A percentile compares a stretch with the other conserved stretches of the same genome.
These are phyloP conservation scores for Marsdenia floribunda DNA, from an alignment of 257 asterid genomes.

Conservation along the genomic window DNA sequence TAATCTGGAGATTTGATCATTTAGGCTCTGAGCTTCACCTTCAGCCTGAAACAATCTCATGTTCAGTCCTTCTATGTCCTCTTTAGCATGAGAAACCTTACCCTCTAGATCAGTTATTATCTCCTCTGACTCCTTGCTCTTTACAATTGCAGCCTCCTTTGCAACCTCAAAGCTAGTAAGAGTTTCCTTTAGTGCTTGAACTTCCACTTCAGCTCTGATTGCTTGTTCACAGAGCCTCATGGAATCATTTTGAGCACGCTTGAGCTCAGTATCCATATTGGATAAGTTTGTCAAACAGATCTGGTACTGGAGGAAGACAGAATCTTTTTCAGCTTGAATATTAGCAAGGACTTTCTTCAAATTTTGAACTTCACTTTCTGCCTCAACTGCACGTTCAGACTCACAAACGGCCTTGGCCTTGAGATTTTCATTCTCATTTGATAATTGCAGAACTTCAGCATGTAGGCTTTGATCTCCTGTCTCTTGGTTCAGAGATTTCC, in stretches of 20 bases:
- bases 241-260: constrained; percentile 53
- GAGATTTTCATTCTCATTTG: constrained; percentile 39
- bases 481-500: constrained; percentile 15
- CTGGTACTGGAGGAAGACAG: constrained; percentile 52
- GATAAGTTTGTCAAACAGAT: constrained; percentile 54
- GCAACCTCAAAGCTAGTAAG: constrained; percentile 57
- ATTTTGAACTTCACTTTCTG: constrained; percentile 55
- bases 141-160: constrained; percentile 41
- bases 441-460: constrained; percentile 31
- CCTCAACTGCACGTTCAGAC: constrained; percentile 48
- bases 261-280: constrained; percentile 50
- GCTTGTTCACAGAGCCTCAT: constrained; percentile 46
- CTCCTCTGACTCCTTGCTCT: constrained; percentile 44
- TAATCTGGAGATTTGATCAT: constrained; percentile 46
- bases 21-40: constrained; percentile 39
- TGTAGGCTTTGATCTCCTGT: constrained; percentile 23
- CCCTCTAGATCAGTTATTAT: constrained; percentile 48
- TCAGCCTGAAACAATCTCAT: constrained; percentile 46
- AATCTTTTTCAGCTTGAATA: constrained; percentile 59
- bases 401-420: constrained; percentile 48
- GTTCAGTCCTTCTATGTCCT: constrained; percentile 39
- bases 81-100: constrained; percentile 39
- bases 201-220: constrained; percentile 56
- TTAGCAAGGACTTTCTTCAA: constrained; percentile 53
- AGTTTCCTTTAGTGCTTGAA: constrained; percentile 58